phyloP scores from a whole-genome alignment of 257 asterid species.

The Ilex asprella region DNA sequence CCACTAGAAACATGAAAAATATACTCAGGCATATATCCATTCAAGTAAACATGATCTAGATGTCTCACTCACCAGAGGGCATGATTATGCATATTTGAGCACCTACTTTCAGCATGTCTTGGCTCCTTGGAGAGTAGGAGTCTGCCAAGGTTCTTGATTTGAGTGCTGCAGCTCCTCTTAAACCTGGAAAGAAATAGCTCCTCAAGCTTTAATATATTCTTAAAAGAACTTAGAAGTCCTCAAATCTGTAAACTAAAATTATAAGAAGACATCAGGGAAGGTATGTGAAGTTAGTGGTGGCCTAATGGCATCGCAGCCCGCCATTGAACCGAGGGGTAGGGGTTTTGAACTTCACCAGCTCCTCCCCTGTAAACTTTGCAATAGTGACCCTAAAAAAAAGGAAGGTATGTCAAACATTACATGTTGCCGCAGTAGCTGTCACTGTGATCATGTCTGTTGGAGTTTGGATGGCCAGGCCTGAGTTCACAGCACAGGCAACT shows the following conservation, averaged over 20 bases:
- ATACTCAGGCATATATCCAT: no score
- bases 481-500: constrained; percentile 46
- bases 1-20: no score
- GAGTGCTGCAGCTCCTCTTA: constrained; percentile 53
- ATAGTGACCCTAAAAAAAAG: not conserved
- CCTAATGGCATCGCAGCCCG: no score
- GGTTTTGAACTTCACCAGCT: no score
- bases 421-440: constrained; percentile 65
- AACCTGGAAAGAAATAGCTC: constrained; percentile 27
- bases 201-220: not conserved
- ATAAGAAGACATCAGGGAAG: not conserved
- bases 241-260: no score
- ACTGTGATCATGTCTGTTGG: constrained; percentile 56
- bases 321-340: no score
- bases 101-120: constrained; percentile 33
- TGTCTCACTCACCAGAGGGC: constrained; percentile 43
- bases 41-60: no score
- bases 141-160: constrained; percentile 43
- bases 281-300: no score
- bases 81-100: constrained; percentile 42
- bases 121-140: constrained; percentile 25
- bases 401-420: constrained; percentile 19
- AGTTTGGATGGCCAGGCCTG: constrained; percentile 53
- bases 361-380: no score
- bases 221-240: not conserved